A percentile compares a stretch with the other conserved stretches of the same genome.
These are phyloP conservation scores for Penicillium goetzii DNA, from an alignment of 495 filamentous ascomycete species.

Conservation along the genomic window DNA sequence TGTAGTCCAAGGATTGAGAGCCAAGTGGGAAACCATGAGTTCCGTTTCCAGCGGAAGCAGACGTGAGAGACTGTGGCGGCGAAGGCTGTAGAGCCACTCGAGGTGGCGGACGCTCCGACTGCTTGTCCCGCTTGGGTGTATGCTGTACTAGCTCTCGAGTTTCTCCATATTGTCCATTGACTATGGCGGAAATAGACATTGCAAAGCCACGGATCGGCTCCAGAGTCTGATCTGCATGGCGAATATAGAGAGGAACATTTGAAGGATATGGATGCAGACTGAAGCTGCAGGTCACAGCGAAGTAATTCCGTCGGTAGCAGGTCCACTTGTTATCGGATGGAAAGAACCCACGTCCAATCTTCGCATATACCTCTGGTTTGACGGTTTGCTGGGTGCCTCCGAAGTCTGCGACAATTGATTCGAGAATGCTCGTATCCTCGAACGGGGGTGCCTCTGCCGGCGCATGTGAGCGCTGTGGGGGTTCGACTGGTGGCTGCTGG, in stretches of 20 bases:
- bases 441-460: conserved; percentile 59
- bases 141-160: conserved; percentile 88
- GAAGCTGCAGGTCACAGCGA: conserved; percentile 84
- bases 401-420: conserved; percentile 59
- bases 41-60: conserved; percentile 30
- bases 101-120: conserved; percentile 77
- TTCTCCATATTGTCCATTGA: conserved; percentile 77
- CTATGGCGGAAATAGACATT: conserved; percentile 84
- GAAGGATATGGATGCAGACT: conserved; percentile 58
- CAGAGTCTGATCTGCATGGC: conserved; percentile 51
- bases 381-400: conserved; percentile 51
- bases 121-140: conserved; percentile 93
- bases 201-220: conserved; percentile 68
- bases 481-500: conserved; percentile 38
- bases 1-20: conserved; percentile 49
- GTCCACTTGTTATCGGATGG: conserved; percentile 87
- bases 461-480: conserved; percentile 37
- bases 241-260: conserved; percentile 51
- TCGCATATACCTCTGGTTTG: conserved; percentile 76
- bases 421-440: conserved; percentile 57
- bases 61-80: conserved; percentile 53
- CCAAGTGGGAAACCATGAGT: conserved; percentile 36
- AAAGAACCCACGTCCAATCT: conserved; percentile 94
- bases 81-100: conserved; percentile 71
- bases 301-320: conserved; percentile 94